Base-by-base conservation (phyloP, 1,139 yeast genomes). In the Kurtzmaniella quercitrusa region DNA sequence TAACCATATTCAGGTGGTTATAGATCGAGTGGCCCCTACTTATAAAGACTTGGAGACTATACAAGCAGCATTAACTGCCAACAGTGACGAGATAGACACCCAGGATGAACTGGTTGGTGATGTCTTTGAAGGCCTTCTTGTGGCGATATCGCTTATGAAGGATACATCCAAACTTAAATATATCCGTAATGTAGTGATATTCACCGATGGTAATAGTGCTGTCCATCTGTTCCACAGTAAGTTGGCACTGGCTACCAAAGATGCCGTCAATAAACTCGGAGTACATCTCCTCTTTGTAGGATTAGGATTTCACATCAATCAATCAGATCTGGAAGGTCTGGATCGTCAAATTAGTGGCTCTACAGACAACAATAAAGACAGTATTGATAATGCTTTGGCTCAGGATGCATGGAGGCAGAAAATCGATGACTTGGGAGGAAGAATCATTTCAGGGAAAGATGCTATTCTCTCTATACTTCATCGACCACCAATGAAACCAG, bases 171-270 rank as follows among this genome's bases (percentile, higher is more conserved):
- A 54, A 23, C 60, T 66, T 36, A 62, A 64, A 44, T 70, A 59
- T 49, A 50, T 55, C 1, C 50, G 76, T n/a, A 68, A 64, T 50
- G 57, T 82, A 25, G 66, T 75, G 29, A 62, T 82, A 5, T 57
- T 80, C 16, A 71, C 85, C 10, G 70, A 73, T 47, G 75, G 63
- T 1, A 50, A 48, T 19, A 39, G 47, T 2, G 43, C 46, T 1
- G 42, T 57, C 21, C 31, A 38, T 3, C 47, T 58, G 6, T 50
- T 47, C 34, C 52, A 55, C 3, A 23, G 53, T 0, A 52, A 43
- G 6, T 42, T 56, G 21, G 54, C 55, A 3, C 50, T 42, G 8
- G 51, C 55, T 2, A 47, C 60, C n/a, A 50, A 52, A 6, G 42
- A 38, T 17, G 56, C 60, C 34, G 49, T 63, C 29, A 53, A 52